Base-by-base conservation (phyloP, 2,329 filamentous ascomycete species). In the Niveomyces coronatus region DNA sequence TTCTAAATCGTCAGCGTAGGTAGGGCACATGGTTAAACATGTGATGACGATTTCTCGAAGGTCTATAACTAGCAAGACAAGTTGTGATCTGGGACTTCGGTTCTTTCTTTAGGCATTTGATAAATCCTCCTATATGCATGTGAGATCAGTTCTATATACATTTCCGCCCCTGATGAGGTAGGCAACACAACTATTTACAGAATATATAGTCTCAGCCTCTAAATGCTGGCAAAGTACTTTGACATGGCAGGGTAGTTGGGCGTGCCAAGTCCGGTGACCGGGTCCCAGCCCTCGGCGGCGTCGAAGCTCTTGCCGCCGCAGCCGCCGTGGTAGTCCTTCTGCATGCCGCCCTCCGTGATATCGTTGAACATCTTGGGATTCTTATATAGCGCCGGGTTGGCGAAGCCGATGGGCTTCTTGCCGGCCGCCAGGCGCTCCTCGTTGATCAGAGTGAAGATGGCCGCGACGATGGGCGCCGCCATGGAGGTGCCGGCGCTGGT, bases 331-430 rank as follows among this genome's bases (percentile, higher is more conserved):
- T 39, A 45, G 10, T 41, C 34, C 15, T 19, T 24, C 18, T 38
- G 41, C 28, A 30, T 30, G 32, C 36, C 19, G 8, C 44, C 39
- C 2, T 13, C 9, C 10, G 18, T 32, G 3, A 47, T 35, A 17
- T 46, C 37, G 13, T 33, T 33, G 15, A 45, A 41, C 7, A 28
- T 32, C 2, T 23, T 16, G 4, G 39, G 39, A 29, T 35, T 34
- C 9, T 22, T 23, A 19, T 44, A 45, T 9, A 45, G 9, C 9
- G 28, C 37, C 3, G 40, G 40, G 17, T 43, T 43, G 11, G 31
- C 36, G 27, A 64, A 65, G 9, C 62, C 62, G 5, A 64, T 48
- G 9, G 50, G 45, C 10, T 51, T 47, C 51, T 64, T 65, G 15
- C 61, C 61, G 11, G 39, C 32, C 3, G 38, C 32, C 1, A 45